phyloP scores from a whole-genome alignment of 2,329 filamentous ascomycete genomes.

The Neofusicoccum kwambonambiense region DNA sequence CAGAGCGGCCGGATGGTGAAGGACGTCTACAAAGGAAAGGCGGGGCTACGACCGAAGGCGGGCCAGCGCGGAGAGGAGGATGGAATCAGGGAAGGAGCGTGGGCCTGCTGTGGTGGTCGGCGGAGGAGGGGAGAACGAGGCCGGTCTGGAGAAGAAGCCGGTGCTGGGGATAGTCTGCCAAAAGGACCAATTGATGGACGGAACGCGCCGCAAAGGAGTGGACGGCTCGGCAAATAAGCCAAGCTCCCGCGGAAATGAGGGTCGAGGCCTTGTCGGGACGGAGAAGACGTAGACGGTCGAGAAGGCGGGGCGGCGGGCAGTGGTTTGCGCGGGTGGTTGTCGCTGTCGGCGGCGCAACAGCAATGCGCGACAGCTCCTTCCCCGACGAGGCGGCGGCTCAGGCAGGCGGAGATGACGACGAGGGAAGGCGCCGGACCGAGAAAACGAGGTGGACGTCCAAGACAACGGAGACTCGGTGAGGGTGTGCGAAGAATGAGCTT shows the following conservation, averaged over 20 bases:
- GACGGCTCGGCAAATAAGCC: constrained; percentile 20
- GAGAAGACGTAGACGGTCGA: background rate
- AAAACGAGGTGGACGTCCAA: constrained; percentile 6
- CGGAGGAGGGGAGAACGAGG: background rate
- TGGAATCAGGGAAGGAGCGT: background rate
- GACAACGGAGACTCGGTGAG: constrained; percentile 12
- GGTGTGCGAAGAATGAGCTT: constrained; percentile 11
- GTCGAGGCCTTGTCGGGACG: background rate
- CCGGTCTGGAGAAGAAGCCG: background rate
- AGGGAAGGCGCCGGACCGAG: background rate
- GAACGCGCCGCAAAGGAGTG: constrained; percentile 10
- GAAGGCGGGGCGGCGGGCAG: background rate
- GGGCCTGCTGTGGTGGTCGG: background rate
- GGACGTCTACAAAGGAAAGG: background rate
- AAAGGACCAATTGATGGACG: constrained; percentile 1
- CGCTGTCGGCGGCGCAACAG: background rate
- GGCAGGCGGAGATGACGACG: background rate
- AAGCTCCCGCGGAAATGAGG: constrained; percentile 15
- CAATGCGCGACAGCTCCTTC: background rate
- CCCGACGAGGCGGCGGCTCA: background rate
- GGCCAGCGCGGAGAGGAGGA: background rate
- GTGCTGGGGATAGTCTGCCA: background rate
- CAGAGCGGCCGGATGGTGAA: background rate
- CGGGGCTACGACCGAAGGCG: background rate
- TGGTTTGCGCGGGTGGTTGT: background rate